These are phyloP conservation scores for Kluyveromyces dobzhanskii DNA, from an alignment of 805 yeast species.

Conservation along the genomic window DNA sequence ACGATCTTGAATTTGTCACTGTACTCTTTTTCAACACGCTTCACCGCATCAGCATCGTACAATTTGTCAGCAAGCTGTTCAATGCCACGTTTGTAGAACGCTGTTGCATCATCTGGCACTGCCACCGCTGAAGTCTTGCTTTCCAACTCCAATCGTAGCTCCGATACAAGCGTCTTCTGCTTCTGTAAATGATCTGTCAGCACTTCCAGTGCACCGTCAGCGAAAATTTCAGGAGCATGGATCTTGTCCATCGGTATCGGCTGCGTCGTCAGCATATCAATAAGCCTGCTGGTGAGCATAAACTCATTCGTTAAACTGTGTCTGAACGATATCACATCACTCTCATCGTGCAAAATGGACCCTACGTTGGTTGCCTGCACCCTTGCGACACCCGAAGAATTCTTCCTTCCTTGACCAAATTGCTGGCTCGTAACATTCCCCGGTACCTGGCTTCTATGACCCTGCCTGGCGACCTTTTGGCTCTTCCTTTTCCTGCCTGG, in stretches of 20 bases:
- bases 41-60: neutral
- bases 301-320: conserved; percentile 20
- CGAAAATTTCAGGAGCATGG: conserved; percentile 12
- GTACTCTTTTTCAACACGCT: conserved; percentile 10
- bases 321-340: conserved; percentile 27
- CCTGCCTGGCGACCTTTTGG: neutral
- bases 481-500: conserved; percentile 2
- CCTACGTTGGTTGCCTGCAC: conserved; percentile 23
- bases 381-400: conserved; percentile 12
- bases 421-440: neutral
- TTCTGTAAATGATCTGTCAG: conserved; percentile 9
- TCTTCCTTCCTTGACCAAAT: neutral
- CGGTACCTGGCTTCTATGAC: neutral
- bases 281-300: conserved; percentile 15
- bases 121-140: neutral
- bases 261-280: conserved; percentile 19
- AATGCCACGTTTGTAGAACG: neutral
- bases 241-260: conserved; percentile 17
- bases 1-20: conserved; percentile 8
- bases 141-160: neutral
- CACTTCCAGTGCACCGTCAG: conserved; percentile 6
- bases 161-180: conserved; percentile 11
- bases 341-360: conserved; percentile 25
- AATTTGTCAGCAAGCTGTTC: neutral
- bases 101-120: neutral